These are phyloP conservation scores for Sarocladium oryzae DNA, from an alignment of 2,329 filamentous ascomycete species.

Conservation along the genomic window DNA sequence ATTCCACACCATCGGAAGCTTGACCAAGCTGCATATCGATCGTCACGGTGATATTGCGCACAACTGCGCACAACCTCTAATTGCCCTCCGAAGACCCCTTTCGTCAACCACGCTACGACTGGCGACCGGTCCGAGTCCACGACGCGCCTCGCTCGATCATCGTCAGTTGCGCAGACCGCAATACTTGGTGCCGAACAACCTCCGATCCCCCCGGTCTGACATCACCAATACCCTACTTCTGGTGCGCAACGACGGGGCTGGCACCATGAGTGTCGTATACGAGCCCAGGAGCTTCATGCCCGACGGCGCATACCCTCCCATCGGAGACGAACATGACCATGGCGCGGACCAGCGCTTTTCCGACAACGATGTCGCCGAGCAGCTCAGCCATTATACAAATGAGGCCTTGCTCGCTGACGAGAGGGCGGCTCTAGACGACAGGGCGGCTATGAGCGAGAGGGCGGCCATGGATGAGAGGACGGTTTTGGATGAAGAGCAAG, in stretches of 20 bases:
- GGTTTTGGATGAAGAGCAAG: constrained; percentile 25
- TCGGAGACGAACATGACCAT: constrained; percentile 33
- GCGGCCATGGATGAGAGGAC: constrained; percentile 18
- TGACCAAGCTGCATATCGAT: background rate
- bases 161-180: background rate
- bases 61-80: background rate
- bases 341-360: constrained; percentile 34
- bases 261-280: constrained; percentile 46
- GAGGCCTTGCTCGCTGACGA: constrained; percentile 28
- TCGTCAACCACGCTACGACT: too few relatives aligned
- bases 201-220: background rate
- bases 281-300: constrained; percentile 43
- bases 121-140: constrained; percentile 8
- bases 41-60: background rate
- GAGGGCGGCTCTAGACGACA: constrained; percentile 21
- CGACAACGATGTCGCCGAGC: constrained; percentile 36
- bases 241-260: constrained; percentile 9
- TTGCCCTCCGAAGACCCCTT: constrained; percentile 11
- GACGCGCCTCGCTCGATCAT: background rate
- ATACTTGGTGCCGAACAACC: background rate
- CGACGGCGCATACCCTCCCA: constrained; percentile 38
- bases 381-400: constrained; percentile 36
- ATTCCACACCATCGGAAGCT: background rate
- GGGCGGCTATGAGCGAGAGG: constrained; percentile 24
- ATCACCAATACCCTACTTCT: constrained; percentile 6